These are phyloP conservation scores for Aspergillus sp. DNA, from an alignment of 2,329 filamentous ascomycete genomes.

Conservation along the genomic window DNA sequence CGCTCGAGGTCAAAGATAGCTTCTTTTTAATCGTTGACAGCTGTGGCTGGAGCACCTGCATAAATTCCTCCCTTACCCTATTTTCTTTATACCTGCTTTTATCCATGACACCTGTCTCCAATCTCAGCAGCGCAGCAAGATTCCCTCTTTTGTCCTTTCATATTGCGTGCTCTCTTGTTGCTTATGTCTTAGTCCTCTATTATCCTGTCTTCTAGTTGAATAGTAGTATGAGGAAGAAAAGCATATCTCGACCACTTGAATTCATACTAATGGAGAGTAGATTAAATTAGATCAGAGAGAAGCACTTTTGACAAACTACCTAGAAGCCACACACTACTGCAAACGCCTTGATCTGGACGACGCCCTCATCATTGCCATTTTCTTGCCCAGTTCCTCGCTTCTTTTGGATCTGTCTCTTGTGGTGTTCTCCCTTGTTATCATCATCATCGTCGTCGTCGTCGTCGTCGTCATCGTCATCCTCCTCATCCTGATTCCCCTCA, in stretches of 20 bases:
- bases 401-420: neutral
- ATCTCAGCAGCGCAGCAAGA: conserved; percentile 42
- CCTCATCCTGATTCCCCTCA: neutral
- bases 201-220: conserved; percentile 30
- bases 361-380: neutral
- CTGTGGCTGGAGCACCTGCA: conserved; percentile 27
- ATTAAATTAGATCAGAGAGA: too few species aligned
- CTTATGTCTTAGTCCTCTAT: conserved; percentile 27
- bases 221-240: conserved; percentile 33
- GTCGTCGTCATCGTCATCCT: neutral
- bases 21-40: conserved; percentile 34
- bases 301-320: too few species aligned
- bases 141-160: conserved; percentile 39
- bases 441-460: neutral
- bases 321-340: neutral
- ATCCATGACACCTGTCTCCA: conserved; percentile 31
- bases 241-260: conserved; percentile 4
- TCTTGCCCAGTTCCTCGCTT: neutral
- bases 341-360: neutral
- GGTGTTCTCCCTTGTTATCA: neutral
- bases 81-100: conserved; percentile 21
- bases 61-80: conserved; percentile 24
- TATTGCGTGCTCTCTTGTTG: conserved; percentile 29
- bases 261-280: too few species aligned
- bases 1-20: conserved; percentile 32